Base-by-base conservation (phyloP, 139 green algal species). In the Eudorina sp. region DNA sequence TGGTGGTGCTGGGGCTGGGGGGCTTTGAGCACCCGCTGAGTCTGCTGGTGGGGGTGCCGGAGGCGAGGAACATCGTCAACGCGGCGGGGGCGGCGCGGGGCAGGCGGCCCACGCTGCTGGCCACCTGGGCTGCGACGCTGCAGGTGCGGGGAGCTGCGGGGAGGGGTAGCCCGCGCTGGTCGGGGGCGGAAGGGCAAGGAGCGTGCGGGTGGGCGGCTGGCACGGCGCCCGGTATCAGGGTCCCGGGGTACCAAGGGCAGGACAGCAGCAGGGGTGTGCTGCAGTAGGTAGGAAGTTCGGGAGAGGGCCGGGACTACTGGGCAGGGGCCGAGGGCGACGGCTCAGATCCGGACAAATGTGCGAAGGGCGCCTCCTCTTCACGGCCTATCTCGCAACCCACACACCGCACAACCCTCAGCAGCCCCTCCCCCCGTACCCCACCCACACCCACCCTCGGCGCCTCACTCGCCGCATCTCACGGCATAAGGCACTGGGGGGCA, bases 1-100 rank as follows among this genome's bases (percentile, higher is more conserved):
- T 86, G 58, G 80, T 86, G 58, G 62, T 76, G 34, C 64, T 86
- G 29, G 45, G 31, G 43, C 60, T 86, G 64, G 46, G 45, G 5
- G n/a, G 41, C 31, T 86, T 41, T 62, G 9, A 1, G 31, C 80
- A 66, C 41, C 80, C 80, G 64, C 62, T 86, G 11, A 86, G 13
- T n/a, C 64, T 86, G 80, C 64, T 86, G 58, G 62, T 86, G 62
- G 80, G 80, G 43, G 38, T 86, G 45, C 45, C 80, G 16, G 80
- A 86, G 62, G 80, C 62, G 43, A n/a, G 62, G 4, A 38, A 29
- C 21, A 40, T 86, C 25, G 62, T 86, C 19, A 86, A 78, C 60
- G 80, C 80, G 11, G 80, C 80, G 41, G 73, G 73, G n/a, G 36
- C 38, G 55, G 38, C n/a, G 8, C 58, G 80, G 18, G 64, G 80